Base-by-base conservation (phyloP, 768 basidiomycete species). In the Daedaleopsis sinensis region DNA sequence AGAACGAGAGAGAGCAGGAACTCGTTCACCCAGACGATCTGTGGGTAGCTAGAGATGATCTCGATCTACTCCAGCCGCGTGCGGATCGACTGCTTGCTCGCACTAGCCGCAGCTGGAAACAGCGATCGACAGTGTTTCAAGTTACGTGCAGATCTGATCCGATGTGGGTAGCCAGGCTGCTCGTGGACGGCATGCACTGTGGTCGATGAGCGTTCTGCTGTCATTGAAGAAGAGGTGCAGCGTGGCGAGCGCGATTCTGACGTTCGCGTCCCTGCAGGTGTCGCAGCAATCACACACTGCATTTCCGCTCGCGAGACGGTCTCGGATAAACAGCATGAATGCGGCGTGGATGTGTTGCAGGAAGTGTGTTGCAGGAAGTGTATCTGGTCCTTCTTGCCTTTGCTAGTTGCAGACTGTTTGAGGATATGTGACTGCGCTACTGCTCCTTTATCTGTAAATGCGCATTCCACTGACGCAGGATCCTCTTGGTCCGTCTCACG, bases 51-150 rank as follows among this genome's bases (percentile, higher is more conserved):
- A 19, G 88, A 79, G 59, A 95, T 89, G 51, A 98, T n/a, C n/a
- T n/a, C n/a, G n/a, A n/a, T 85, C 92, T 91, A 94, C 70, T 98
- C 88, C 38, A 98, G 78, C 18, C 94, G 82, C 13, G 79, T 87
- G 12, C 85, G 84, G 63, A 98, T 84, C 13, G 80, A 74, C 21
- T 79, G 73, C 72, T 97, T 97, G 64, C 78, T 80, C 47, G 68
- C 71, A 62, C 37, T 38, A 8, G 55, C 23, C 13, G 37, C 63
- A 39, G 24, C 47, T 38, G n/a, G 12, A 8, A 32, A 1, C 8
- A 19, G n/a, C n/a, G 16, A 18, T 39, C n/a, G n/a, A 35, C 15
- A 50, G 21, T 35, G 37, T 46, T 13, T 5, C 23, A 3, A 3
- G 7, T 32, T 59, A 59, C 15, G 16, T n/a, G 27, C 1, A 42